Evolutionary conservation across 768 basidiomycete genomes (phyloP), one percentile per base, ranked within the genome.

Genomic region (Tylopilus sp.): DNA sequence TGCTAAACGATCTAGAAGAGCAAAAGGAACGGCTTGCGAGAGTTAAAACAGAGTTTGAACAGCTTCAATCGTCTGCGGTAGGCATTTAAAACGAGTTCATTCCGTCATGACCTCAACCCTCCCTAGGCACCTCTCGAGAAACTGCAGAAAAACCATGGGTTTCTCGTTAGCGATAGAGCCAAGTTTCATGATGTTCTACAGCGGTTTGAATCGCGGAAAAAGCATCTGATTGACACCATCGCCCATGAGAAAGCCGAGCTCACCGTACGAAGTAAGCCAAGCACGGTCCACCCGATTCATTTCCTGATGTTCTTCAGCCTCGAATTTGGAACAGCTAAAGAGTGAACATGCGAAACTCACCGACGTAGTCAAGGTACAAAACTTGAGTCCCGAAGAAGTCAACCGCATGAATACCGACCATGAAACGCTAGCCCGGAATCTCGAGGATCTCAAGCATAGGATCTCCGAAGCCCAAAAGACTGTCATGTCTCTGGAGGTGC

Each of bases 351-450:
- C 76, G 24, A 79, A 77, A 50, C 76, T 94, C 24, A 72, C 74
- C 10, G 76, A 79, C 1, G 79, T 86, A 3, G 90, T 98, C 26
- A 86, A 85, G 62, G 82, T 75, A 29, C 97, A 99, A 69, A 95
- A 97, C 63, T 78, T 99, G 40, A 83, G 89, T 2, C 88, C 89
- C 0, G 92, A 95, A 68, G 95, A 99, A 70, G 92, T 97, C 37
- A 72, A 82, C 49, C 85, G 85, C 33, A 95, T 99, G 91, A 94
- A 87, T 62, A 84, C 84, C 6, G 94, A 98, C 58, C 87, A 92
- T 52, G 90, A 94, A 60, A 82, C 77, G 25, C 77, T 96, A 31
- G 75, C 81, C 5, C 80, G 84, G 46, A 87, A 80, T 59, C 71
- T 93, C 49, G 85, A 87, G 57, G 89, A 90, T 55, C 80, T 94